Percentiles rank a stretch among this genome's conserved stretches.
These are phyloP conservation scores for Aspergillus sp. DNA, from an alignment of 2,329 filamentous ascomycete species.

Conservation along the genomic window DNA sequence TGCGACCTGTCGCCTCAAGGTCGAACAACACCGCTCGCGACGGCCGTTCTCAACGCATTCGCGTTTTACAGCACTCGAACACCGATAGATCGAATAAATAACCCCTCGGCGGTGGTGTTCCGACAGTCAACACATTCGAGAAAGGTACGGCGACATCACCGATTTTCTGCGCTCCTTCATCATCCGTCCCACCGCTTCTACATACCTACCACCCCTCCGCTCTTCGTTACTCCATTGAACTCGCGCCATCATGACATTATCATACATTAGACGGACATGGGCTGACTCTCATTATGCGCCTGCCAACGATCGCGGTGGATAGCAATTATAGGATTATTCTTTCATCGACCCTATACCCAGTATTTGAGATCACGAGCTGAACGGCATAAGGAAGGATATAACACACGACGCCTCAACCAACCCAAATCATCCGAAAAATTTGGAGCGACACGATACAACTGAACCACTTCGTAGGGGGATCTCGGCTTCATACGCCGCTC, in stretches of 20 bases:
- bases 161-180: background rate
- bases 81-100: background rate
- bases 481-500: constrained; percentile 18
- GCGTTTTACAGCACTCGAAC: background rate
- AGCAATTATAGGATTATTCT: constrained; percentile 17
- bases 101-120: background rate
- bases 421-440: background rate
- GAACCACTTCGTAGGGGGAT: constrained; percentile 6
- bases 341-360: constrained; percentile 1
- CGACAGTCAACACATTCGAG: background rate
- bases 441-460: background rate
- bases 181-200: constrained; percentile 7
- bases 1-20: background rate
- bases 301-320: constrained; percentile 17
- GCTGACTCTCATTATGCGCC: constrained; percentile 24
- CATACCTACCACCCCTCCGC: constrained; percentile 2
- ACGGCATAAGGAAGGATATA: background rate
- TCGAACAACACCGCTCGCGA: background rate
- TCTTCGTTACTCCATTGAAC: constrained; percentile 6
- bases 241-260: constrained; percentile 7
- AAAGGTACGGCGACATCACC: constrained; percentile 18
- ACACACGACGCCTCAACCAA: background rate
- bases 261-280: constrained; percentile 7
- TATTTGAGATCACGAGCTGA: background rate
- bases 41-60: background rate